Conservation (phyloP, 2,329 filamentous ascomycete species). For the Elsinoe australis region DNA sequence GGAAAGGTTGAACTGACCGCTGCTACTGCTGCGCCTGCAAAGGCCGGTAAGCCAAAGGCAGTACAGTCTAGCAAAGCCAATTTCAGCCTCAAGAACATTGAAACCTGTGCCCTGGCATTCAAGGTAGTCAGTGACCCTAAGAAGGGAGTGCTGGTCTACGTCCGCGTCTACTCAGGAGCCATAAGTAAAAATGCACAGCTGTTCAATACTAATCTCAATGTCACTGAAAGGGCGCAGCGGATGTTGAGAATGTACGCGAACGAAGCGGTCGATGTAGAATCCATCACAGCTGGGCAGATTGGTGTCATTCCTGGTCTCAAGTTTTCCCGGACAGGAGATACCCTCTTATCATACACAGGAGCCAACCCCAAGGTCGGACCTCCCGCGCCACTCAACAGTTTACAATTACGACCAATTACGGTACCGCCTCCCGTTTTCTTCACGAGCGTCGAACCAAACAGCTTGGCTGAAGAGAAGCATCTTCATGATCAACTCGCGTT, state of each 20-base stretch:
- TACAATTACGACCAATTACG: constrained; percentile 80
- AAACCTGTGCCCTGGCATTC: constrained; percentile 66
- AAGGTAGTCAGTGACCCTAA: constrained; percentile 88
- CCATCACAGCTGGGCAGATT: constrained; percentile 79
- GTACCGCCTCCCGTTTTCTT: constrained; percentile 95
- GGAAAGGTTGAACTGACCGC: constrained; percentile 26
- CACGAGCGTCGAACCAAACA: constrained; percentile 78
- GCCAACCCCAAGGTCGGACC: constrained; percentile 55
- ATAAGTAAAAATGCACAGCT: constrained; percentile 65
- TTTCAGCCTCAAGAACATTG: constrained; percentile 52
- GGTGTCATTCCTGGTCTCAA: constrained; percentile 89
- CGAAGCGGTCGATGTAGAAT: constrained; percentile 74
- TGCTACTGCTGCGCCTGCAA: constrained; percentile 18
- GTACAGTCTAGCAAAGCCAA: constrained; percentile 22
- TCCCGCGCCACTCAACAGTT: constrained; percentile 58
- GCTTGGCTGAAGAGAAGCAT: constrained; percentile 69
- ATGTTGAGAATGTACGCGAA: constrained; percentile 85
- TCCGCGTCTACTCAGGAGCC: constrained; percentile 81
- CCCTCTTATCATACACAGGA: constrained; percentile 66
- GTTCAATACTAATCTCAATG: constrained; percentile 78
- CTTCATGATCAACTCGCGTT: constrained; percentile 69
- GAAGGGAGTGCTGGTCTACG: constrained; percentile 81
- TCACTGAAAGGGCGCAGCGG: constrained; percentile 71
- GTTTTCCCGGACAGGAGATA: constrained; percentile 87
- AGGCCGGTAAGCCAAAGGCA: constrained; percentile 19